phyloP scores from a whole-genome alignment of 176 grass and related monocot species.

The Avena atlantica region DNA sequence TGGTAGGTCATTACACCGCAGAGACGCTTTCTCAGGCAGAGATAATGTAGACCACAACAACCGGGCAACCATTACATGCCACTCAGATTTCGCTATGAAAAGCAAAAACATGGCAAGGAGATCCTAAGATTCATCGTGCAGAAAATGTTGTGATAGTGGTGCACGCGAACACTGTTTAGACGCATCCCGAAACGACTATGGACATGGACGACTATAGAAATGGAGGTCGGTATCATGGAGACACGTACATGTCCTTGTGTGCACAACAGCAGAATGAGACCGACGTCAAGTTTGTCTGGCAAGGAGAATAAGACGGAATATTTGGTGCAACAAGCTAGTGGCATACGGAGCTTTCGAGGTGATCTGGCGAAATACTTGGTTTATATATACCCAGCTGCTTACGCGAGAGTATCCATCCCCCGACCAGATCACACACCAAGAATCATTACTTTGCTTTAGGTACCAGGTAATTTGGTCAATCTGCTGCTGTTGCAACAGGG shows the following conservation, averaged over 20 bases:
- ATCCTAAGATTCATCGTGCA: too few species aligned
- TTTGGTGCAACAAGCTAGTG: too few species aligned
- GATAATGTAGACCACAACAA: too few species aligned
- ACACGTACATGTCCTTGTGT: constrained; percentile 21
- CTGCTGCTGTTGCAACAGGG: background rate
- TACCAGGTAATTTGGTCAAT: constrained; percentile 4
- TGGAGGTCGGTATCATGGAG: background rate
- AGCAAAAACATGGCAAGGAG: too few species aligned
- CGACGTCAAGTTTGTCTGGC: background rate
- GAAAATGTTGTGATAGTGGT: too few species aligned
- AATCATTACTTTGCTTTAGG: background rate
- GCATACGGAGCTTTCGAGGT: too few species aligned
- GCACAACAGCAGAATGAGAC: background rate
- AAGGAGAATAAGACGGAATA: background rate
- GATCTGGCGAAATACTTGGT: background rate
- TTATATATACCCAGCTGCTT: background rate
- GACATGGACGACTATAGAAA: background rate
- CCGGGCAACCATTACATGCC: too few species aligned
- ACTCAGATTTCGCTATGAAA: too few species aligned
- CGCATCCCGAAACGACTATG: background rate
- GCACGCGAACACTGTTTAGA: background rate
- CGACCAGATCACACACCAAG: background rate
- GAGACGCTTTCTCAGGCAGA: too few species aligned
- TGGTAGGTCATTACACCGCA: too few species aligned
- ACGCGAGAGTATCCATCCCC: background rate